Evolutionary conservation across 495 filamentous ascomycete genomes (phyloP), one percentile per base, ranked within the genome.

Genomic region (Articulospora tetracladia): DNA sequence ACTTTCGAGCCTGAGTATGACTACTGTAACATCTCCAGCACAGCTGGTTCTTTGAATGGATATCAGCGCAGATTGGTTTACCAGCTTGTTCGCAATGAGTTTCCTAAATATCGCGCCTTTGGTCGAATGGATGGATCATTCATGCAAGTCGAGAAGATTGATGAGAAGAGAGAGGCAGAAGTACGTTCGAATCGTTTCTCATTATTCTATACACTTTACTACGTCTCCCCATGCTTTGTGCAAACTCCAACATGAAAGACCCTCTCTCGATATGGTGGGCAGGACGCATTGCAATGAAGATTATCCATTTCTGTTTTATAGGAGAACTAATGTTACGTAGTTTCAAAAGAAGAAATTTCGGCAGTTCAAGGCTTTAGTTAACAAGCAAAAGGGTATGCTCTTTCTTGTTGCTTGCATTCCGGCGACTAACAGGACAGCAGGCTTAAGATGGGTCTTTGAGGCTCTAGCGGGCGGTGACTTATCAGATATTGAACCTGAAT

Each of bases 361-460:
- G 0, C 11, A 25, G 13, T 59, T 65, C 36, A 57, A 68, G 12
- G 22, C 12, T 8, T 72, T 72, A 3, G 66, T 69, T 3, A 61
- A 74, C 13, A 68, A 70, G 8, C 74, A 76, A 19, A 72, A 69
- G 24, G 66, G 66, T 66, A 57, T 23, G 59, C 2, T 23, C 15
- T 15, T 19, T 36, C 10, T 8, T 32, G 12, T 32, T 26, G 26
- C 15, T 34, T 19, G 20, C 15, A 25, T 10, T 22, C 13, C 23
- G 27, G 3, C 24, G 24, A 47, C 55, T 64, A 11, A 62, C 30
- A 61, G 23, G 7, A 20, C 41, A n/a, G n/a, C 22, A 58, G 90
- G 89, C 12, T 81, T 92, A 50, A 74, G 86, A 46, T 89, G 86
- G 78, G 62, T 93, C 11, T 76, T 88, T 53, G 90, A 94, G 56